These are phyloP conservation scores for Malus hybrid DNA, from an alignment of 331 rosid species.

Conservation along the genomic window DNA sequence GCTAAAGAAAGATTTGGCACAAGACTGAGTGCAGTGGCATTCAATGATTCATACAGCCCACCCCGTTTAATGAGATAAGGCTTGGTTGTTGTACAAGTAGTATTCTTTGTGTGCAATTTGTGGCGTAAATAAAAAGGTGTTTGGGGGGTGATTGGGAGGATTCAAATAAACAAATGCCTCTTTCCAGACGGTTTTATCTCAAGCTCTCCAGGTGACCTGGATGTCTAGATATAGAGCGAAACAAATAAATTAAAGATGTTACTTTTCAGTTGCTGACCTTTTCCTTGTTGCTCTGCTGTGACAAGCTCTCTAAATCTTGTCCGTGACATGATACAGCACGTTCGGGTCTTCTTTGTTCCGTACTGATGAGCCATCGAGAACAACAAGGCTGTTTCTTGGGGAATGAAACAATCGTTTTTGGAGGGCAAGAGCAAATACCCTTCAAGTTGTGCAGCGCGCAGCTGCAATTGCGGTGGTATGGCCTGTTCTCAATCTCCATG, in stretches of 20 bases:
- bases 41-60: too few relatives aligned
- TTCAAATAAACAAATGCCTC: background rate
- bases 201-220: background rate
- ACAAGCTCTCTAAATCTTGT: background rate
- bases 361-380: background rate
- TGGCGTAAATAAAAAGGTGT: background rate
- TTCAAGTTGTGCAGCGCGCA: conserved; percentile 32
- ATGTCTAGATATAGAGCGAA: background rate
- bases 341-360: background rate
- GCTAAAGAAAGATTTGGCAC: too few relatives aligned
- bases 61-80: too few relatives aligned
- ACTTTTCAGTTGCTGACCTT: background rate
- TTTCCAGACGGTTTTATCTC: background rate
- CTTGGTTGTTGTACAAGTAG: background rate
- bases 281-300: background rate
- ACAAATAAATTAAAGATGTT: background rate
- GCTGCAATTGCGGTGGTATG: conserved; percentile 35
- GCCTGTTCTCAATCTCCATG: conserved; percentile 31
- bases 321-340: background rate
- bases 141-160: background rate
- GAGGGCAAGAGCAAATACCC: conserved; percentile 8
- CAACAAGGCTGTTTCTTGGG: background rate
- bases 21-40: too few relatives aligned
- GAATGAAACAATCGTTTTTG: conserved; percentile 8
- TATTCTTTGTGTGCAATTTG: background rate